Base-by-base conservation (phyloP, 2,329 filamentous ascomycete species). In the Colletotrichum sp. region DNA sequence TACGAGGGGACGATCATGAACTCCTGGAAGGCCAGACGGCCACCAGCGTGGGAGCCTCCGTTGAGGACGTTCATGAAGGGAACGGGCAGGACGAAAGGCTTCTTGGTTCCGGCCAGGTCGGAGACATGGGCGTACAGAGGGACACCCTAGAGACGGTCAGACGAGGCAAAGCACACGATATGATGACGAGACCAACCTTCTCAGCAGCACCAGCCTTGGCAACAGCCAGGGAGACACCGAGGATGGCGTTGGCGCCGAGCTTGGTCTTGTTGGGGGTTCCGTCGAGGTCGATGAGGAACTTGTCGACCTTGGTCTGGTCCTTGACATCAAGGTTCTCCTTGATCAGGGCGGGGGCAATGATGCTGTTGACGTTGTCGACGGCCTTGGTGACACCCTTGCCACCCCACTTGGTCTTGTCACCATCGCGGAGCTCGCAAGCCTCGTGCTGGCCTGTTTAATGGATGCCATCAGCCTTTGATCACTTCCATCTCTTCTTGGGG, bases 41-140 rank as follows among this genome's bases (percentile, higher is more conserved):
- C 97, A 92, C 97, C 97, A 80, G 97, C 97, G 91, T 99, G 97
- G 83, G 96, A 99, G 81, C 88, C 90, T 82, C 95, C 95, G 87
- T 98, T 98, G 80, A 98, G 91, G 84, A 98, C 95, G 89, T 98
- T 98, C 93, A 95, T 95, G 92, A 98, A 98, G 82, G 95, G 95
- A 80, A 97, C 95, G 78, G 95, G 95, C 48, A 98, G 93, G 80
- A 97, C 95, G 82, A 95, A 97, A 83, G 95, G 94, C 92, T 96
- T 96, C 92, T 96, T 96, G 86, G 94, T 96, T 81, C 94, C 95
- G 80, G 95, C 94, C 79, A 97, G 93, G 86, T 96, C 94, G 83
- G 95, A 96, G 83, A 98, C 92, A 88, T 97, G 95, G 81, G 93
- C 94, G 85, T 97, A 98, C 81, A 98, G 93, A 83, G 95, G 95